Evolutionary conservation across 2,329 filamentous ascomycete genomes (phyloP).

Genomic region (Dactylellina cionopaga): DNA sequence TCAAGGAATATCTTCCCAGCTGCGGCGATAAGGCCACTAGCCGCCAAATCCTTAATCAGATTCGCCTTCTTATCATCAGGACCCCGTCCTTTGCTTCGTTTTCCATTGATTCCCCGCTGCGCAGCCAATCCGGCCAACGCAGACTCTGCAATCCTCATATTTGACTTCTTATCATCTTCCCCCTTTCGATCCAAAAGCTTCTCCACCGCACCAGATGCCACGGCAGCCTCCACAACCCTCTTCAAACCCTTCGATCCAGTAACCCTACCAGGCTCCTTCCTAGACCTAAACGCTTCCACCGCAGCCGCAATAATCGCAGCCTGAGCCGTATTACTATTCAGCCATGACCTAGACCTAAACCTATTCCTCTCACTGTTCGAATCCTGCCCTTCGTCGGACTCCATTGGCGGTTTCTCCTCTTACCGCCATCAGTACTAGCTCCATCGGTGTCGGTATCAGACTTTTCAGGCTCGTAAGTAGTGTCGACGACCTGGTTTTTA

Average conservation of each 20-base stretch:
- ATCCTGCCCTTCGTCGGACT: constrained; percentile 46
- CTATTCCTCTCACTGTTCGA: constrained; percentile 26
- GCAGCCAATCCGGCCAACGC: constrained; percentile 45
- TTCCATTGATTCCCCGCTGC: constrained; percentile 37
- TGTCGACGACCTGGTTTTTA: constrained; percentile 24
- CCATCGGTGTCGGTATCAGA: constrained; percentile 32
- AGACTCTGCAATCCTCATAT: constrained; percentile 40
- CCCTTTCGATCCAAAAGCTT: constrained; percentile 41
- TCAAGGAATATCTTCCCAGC: constrained; percentile 50
- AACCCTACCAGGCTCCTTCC: constrained; percentile 44
- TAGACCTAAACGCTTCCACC: constrained; percentile 41
- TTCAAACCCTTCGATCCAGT: constrained; percentile 45
- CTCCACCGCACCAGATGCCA: constrained; percentile 42
- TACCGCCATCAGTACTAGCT: constrained; percentile 28
- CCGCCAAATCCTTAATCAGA: constrained; percentile 24
- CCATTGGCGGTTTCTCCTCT: constrained; percentile 4
- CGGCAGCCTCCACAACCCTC: constrained; percentile 41
- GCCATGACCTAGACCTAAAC: constrained; percentile 20
- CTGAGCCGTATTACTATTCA: constrained; percentile 39
- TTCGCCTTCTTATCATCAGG: constrained; percentile 20
- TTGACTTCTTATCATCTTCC: constrained; percentile 33
- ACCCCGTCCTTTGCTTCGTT: constrained; percentile 24
- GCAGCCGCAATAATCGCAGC: constrained; percentile 43
- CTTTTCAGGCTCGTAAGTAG: constrained; percentile 14
- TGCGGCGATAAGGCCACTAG: constrained; percentile 37